Percentiles rank a stretch among this genome's conserved stretches.
These are phyloP conservation scores for Podila clonocystis DNA, from an alignment of 192 early-diverging fungal species.

Conservation along the genomic window DNA sequence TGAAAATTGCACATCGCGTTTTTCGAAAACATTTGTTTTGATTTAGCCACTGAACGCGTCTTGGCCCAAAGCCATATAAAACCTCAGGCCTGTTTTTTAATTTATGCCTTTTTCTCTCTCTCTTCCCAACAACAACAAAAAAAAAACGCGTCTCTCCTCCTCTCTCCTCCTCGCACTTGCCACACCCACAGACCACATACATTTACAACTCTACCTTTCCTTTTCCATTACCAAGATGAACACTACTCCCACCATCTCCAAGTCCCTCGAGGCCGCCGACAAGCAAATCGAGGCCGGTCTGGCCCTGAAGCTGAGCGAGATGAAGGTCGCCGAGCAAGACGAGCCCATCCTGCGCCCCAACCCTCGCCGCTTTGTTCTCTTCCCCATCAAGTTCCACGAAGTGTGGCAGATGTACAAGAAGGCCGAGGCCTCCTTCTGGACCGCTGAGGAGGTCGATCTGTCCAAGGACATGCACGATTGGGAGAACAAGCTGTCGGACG, in stretches of 20 bases:
- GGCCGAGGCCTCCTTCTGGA: conserved; percentile 97
- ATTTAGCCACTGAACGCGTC: no score
- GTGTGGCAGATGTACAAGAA: conserved; percentile 99
- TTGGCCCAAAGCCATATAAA: no score
- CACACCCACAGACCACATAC: not conserved
- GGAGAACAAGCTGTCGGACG: conserved; percentile 84
- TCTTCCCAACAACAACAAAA: no score
- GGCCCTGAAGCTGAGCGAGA: conserved; percentile 32
- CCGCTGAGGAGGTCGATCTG: conserved; percentile 95
- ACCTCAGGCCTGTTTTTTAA: no score
- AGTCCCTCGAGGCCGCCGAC: conserved; percentile 35
- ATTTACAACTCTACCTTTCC: not conserved
- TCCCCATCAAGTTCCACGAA: conserved; percentile 94
- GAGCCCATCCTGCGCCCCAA: conserved; percentile 64
- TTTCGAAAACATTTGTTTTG: no score
- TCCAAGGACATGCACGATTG: conserved; percentile 91
- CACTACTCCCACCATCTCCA: conserved; percentile 5
- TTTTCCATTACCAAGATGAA: not conserved
- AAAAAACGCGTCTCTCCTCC: not conserved
- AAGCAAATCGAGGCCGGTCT: conserved; percentile 35
- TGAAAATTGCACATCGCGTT: no score
- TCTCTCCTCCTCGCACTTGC: not conserved
- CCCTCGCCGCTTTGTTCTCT: conserved; percentile 88
- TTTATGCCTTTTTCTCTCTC: no score
- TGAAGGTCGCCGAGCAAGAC: conserved; percentile 51